A percentile compares a stretch with the other conserved stretches of the same genome.
Conservation (phyloP, 495 filamentous ascomycete genomes). For the Penicillium macrosclerotiorum region DNA sequence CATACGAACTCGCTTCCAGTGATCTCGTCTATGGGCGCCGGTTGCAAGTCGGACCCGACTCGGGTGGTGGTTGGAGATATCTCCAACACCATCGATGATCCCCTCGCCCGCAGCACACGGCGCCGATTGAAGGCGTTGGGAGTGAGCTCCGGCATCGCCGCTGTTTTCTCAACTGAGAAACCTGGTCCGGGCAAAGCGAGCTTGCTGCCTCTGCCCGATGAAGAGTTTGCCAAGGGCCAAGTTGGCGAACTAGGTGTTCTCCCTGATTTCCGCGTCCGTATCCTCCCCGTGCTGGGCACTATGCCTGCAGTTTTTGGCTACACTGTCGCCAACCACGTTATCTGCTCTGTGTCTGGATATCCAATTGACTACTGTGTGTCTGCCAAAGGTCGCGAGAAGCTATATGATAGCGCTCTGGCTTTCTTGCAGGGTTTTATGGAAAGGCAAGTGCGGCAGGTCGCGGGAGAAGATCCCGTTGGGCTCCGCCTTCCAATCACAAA, state of each 20-base stretch:
- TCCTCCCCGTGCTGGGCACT: constrained; percentile 90
- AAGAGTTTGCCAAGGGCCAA: constrained; percentile 83
- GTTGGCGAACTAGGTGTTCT: constrained; percentile 84
- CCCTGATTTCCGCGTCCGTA: constrained; percentile 89
- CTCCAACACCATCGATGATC: constrained; percentile 82
- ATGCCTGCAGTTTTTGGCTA: constrained; percentile 98
- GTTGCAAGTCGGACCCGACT: constrained; percentile 95
- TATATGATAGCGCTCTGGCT: constrained; percentile 79
- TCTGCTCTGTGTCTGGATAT: constrained; percentile 81
- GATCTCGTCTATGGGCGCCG: constrained; percentile 94
- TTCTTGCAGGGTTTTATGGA: constrained; percentile 74
- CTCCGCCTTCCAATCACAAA: constrained; percentile 73
- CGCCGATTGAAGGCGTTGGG: constrained; percentile 75
- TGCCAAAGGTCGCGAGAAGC: constrained; percentile 79
- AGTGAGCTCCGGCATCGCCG: constrained; percentile 79
- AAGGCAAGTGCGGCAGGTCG: constrained; percentile 56
- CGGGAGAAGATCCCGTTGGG: constrained; percentile 61
- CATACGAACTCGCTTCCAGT: constrained; percentile 70
- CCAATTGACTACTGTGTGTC: constrained; percentile 75
- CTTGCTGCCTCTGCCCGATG: constrained; percentile 80
- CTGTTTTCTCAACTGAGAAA: constrained; percentile 92
- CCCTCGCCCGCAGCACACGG: constrained; percentile 79
- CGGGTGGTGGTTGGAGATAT: constrained; percentile 92
- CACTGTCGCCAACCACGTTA: constrained; percentile 84
- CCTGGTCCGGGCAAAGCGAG: constrained; percentile 88